Base-by-base conservation (phyloP, 805 yeast species). In the Lachancea waltii region DNA sequence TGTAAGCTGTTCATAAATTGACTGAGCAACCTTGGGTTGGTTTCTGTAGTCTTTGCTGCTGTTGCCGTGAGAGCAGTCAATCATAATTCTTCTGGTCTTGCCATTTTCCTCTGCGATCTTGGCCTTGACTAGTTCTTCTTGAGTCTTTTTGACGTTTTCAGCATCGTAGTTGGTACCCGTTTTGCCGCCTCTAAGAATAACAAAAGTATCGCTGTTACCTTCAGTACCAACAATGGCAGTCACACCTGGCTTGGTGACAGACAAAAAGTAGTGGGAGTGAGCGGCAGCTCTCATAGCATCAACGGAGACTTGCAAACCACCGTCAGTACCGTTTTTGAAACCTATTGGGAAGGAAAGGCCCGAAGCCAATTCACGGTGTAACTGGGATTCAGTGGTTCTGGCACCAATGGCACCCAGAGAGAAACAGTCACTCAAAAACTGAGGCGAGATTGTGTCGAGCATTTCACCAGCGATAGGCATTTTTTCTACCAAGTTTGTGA, bases 401-500 rank as follows among this genome's bases (percentile, higher is more conserved):
- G 98, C 98, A 55, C 98, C 98, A 62, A 90, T 89, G 34, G 98
- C 98, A 56, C 98, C 98, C 38, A 92, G 77, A 18, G 95, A 84
- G 73, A 90, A 82, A 50, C 90, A 76, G 63, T 90, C 98, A 35
- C 92, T 77, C 54, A 90, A 73, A 67, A 83, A 90, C 70, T 90
- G 96, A 1, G 98, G 98, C 11, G 96, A 86, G 46, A 92, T 90
- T 19, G 97, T 90, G 64, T 90, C 98, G 59, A 90, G 75, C 96
- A 90, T 90, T 68, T 90, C 98, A 44, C 94, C 85, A 19, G 95
- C 97, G 61, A 90, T 89, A 33, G 97, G 97, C 37, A 92, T 69
- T 57, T 73, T 72, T 54, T 80, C 78, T 7, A 96, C 92, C 55
- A 90, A 72, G 40, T 84, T 78, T 28, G 79, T 79, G 65, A 85